Evolutionary conservation across 2,329 filamentous ascomycete genomes (phyloP).

Genomic region (Neoarthrinium moseri): DNA sequence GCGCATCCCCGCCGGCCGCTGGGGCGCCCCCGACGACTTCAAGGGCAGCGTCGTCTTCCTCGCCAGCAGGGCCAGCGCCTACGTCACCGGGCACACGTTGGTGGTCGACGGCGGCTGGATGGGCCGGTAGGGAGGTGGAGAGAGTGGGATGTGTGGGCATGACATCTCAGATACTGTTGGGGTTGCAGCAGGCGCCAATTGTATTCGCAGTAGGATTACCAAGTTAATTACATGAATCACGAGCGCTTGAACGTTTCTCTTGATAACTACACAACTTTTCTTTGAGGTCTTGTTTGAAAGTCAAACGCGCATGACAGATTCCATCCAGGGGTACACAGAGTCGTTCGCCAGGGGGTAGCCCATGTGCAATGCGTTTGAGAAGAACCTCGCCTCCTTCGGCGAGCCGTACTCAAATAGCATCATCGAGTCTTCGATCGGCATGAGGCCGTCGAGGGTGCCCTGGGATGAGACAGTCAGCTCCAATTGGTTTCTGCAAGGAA

Average conservation of each 20-base stretch:
- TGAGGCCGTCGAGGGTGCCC: conserved; percentile 62
- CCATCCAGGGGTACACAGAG: too few species aligned
- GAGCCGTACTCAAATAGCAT: conserved; percentile 63
- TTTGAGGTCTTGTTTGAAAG: too few species aligned
- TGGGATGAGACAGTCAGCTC: conserved; percentile 22
- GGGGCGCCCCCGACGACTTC: conserved; percentile 84
- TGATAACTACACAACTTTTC: too few species aligned
- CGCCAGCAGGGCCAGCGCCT: conserved; percentile 72
- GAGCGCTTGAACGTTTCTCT: too few species aligned
- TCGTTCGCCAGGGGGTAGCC: too few species aligned
- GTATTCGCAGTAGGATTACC: too few species aligned
- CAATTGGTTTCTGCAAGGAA: not conserved
- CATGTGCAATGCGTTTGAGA: conserved; percentile 62
- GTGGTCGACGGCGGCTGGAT: conserved; percentile 93
- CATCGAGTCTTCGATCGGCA: conserved; percentile 68
- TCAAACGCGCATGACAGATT: too few species aligned
- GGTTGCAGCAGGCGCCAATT: too few species aligned
- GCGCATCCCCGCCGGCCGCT: conserved; percentile 79
- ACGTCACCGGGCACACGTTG: conserved; percentile 79
- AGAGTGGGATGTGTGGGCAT: too few species aligned
- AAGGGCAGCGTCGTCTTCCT: conserved; percentile 79
- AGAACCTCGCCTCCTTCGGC: conserved; percentile 66
- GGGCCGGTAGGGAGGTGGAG: conserved; percentile 64
- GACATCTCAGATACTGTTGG: conserved; percentile 64
- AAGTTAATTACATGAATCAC: too few species aligned